Conservation (phyloP, 2,329 filamentous ascomycete species). For the Diaporthe citriasiana region DNA sequence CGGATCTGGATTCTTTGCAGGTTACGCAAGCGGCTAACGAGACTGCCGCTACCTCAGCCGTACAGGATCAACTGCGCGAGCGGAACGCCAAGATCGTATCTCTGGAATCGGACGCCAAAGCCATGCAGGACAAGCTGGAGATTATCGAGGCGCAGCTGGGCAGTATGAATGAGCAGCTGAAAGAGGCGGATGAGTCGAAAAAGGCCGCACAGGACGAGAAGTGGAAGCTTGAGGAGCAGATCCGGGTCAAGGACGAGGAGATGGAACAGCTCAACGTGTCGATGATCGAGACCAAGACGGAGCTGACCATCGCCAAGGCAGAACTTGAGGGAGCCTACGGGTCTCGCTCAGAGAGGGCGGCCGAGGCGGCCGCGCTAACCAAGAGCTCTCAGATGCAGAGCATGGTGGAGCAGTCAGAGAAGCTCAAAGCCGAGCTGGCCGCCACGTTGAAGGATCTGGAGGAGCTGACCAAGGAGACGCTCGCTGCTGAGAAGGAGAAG, state of each 20-base stretch:
- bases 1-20: slow-evolving; percentile 61
- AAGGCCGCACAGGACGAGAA: slow-evolving; percentile 48
- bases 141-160: slow-evolving; percentile 49
- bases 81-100: slow-evolving; percentile 59
- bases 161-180: slow-evolving; percentile 41
- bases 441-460: slow-evolving; percentile 67
- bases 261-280: slow-evolving; percentile 65
- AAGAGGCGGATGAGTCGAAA: slow-evolving; percentile 48
- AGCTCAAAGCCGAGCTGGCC: slow-evolving; percentile 65
- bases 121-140: slow-evolving; percentile 55
- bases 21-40: slow-evolving; percentile 49
- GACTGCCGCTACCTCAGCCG: slow-evolving; percentile 51
- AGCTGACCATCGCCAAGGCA: slow-evolving; percentile 71
- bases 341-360: slow-evolving; percentile 70
- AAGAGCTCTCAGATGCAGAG: slow-evolving; percentile 64
- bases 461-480: slow-evolving; percentile 66
- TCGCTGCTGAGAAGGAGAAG: slow-evolving; percentile 65
- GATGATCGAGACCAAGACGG: slow-evolving; percentile 72
- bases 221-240: slow-evolving; percentile 58
- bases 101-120: slow-evolving; percentile 59
- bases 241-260: slow-evolving; percentile 65
- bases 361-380: slow-evolving; percentile 67
- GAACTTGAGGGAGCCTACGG: slow-evolving; percentile 75
- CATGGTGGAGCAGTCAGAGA: slow-evolving; percentile 63
- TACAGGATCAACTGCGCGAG: slow-evolving; percentile 58